A percentile compares a stretch with the other conserved stretches of the same genome.
Conservation (phyloP, 768 basidiomycete genomes). For the Chalciporus piperatus region DNA sequence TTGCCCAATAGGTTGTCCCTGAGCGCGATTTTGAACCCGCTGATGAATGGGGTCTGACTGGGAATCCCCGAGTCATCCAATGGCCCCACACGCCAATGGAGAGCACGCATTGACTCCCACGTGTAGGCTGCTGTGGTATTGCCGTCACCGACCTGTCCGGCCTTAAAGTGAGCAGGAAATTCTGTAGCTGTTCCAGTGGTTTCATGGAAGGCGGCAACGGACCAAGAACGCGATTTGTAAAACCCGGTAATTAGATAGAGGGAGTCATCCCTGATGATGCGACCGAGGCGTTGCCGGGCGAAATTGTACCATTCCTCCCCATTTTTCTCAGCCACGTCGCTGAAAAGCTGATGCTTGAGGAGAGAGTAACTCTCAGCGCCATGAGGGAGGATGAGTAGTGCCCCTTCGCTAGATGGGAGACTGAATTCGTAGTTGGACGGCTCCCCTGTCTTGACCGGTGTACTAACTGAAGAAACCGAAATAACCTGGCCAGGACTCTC, state of each 20-base stretch:
- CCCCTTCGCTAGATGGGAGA: conserved; percentile 23
- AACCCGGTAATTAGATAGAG: conserved; percentile 28
- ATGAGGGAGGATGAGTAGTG: conserved; percentile 31
- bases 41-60: conserved; percentile 23
- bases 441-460: neutral
- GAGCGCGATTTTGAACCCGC: conserved; percentile 22
- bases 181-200: neutral
- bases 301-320: conserved; percentile 29
- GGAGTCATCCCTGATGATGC: conserved; percentile 17
- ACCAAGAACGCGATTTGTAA: conserved; percentile 23
- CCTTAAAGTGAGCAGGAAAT: conserved; percentile 16
- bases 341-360: conserved; percentile 16
- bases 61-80: neutral
- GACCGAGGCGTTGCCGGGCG: conserved; percentile 14
- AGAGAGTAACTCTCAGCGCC: conserved; percentile 24
- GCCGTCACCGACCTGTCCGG: neutral
- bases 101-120: conserved; percentile 10
- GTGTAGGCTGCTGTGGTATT: conserved; percentile 10
- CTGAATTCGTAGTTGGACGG: conserved; percentile 6
- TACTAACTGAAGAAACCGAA: conserved; percentile 10
- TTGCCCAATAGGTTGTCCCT: conserved; percentile 1
- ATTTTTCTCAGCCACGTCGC: conserved; percentile 18
- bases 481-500: conserved; percentile 12
- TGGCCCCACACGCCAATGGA: conserved; percentile 8
- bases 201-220: conserved; percentile 19